Evolutionary conservation across 352 stramenopile genomes (phyloP).

Genomic region (Hyaloperonospora brassicae): DNA sequence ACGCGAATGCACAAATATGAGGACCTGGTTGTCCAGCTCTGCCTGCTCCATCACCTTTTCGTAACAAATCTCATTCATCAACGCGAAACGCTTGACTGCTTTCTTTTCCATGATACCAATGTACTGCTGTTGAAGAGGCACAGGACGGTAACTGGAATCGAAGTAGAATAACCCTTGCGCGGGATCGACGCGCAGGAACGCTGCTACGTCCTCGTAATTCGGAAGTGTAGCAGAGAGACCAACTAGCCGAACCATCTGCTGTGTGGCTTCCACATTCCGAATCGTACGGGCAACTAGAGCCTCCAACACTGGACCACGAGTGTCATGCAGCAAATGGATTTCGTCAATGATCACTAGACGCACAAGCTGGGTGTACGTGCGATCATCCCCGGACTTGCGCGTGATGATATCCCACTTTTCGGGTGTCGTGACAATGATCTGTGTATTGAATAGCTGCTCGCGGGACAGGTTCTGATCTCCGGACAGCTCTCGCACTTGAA

Average conservation of each 20-base stretch:
- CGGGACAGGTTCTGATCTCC: slow-evolving; percentile 97
- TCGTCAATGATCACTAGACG: slow-evolving; percentile 99
- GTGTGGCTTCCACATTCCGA: slow-evolving; percentile 95
- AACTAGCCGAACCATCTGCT: slow-evolving; percentile 95
- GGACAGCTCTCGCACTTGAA: slow-evolving; percentile 96
- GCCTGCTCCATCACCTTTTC: slow-evolving; percentile 96
- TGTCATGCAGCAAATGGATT: slow-evolving; percentile 99
- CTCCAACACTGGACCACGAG: slow-evolving; percentile 97
- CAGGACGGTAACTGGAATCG: slow-evolving; percentile 97
- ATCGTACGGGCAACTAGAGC: slow-evolving; percentile 96
- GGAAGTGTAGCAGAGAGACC: slow-evolving; percentile 97
- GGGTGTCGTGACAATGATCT: slow-evolving; percentile 99
- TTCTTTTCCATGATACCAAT: slow-evolving; percentile 99
- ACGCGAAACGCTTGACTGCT: slow-evolving; percentile 95
- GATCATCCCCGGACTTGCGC: slow-evolving; percentile 94
- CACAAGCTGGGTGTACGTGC: slow-evolving; percentile 97
- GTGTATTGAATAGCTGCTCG: slow-evolving; percentile 96
- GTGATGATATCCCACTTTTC: slow-evolving; percentile 99
- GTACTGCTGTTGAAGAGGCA: slow-evolving; percentile 99
- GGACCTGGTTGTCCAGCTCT: slow-evolving; percentile 93
- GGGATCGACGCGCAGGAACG: slow-evolving; percentile 96
- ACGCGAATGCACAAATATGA: slow-evolving; percentile 99
- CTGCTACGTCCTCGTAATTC: slow-evolving; percentile 99
- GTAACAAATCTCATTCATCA: slow-evolving; percentile 99
- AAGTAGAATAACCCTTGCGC: slow-evolving; percentile 99